Evolutionary conservation across 345 rosid genomes (phyloP).

Genomic region (Syzygium grande): DNA sequence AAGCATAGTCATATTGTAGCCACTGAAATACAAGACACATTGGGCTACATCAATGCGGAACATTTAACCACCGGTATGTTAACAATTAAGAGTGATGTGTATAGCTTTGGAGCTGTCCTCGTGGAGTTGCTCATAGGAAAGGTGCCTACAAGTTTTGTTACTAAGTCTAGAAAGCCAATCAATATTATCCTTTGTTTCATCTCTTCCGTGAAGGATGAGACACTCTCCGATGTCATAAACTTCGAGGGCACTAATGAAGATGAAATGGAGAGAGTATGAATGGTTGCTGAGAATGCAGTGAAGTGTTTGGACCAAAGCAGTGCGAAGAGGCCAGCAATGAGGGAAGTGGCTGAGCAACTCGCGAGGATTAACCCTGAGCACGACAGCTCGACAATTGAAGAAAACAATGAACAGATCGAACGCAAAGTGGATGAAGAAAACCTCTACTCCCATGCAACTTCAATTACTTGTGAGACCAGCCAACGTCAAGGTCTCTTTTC

Average conservation of each 20-base stretch:
- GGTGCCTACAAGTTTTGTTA: background rate
- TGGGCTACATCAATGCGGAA: background rate
- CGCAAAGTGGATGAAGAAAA: no score
- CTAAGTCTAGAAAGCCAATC: background rate
- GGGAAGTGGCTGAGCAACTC: background rate
- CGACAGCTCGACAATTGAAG: background rate
- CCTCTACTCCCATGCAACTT: no score
- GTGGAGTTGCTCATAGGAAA: background rate
- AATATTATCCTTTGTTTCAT: background rate
- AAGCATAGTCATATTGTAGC: background rate
- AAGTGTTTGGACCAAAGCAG: background rate
- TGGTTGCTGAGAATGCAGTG: background rate
- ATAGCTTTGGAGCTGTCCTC: background rate
- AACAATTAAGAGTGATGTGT: background rate
- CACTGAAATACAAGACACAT: background rate
- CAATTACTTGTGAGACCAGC: no score
- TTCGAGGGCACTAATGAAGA: fast-evolving
- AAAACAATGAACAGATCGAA: background rate
- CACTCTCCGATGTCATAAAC: no score
- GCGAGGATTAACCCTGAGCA: background rate
- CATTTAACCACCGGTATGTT: background rate
- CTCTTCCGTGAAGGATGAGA: background rate
- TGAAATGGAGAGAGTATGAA: background rate
- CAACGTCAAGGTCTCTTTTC: no score
- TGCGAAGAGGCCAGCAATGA: background rate